A percentile compares a stretch with the other conserved stretches of the same genome.
These are phyloP conservation scores for Solanum ossicruentum DNA, from an alignment of 257 asterid species.

Conservation along the genomic window DNA sequence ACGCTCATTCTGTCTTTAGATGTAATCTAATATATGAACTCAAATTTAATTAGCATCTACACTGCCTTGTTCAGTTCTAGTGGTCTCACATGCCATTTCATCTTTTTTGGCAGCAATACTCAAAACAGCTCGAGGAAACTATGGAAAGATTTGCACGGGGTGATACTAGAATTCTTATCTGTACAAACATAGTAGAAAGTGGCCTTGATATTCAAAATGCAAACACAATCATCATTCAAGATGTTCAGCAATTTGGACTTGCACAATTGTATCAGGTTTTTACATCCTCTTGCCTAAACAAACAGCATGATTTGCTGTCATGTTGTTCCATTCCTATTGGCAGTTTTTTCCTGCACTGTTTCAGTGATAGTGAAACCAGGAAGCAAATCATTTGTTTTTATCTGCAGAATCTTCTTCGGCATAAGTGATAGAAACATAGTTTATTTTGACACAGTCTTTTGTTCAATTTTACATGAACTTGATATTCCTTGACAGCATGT, in stretches of 20 bases:
- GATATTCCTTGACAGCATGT: background rate
- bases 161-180: conserved; percentile 65
- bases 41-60: background rate
- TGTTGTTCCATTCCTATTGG: background rate
- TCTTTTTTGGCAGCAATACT: conserved; percentile 69
- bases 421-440: background rate
- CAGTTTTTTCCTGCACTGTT: background rate
- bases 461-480: background rate
- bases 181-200: conserved; percentile 97
- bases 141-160: conserved; percentile 87
- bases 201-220: conserved; percentile 98
- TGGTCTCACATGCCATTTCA: conserved; percentile 1
- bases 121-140: conserved; percentile 89
- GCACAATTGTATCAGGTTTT: conserved; percentile 95
- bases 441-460: background rate
- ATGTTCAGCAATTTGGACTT: conserved; percentile 94
- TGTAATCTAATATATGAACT: background rate
- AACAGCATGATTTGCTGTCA: background rate
- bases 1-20: background rate
- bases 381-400: background rate
- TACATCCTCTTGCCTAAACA: background rate
- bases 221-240: conserved; percentile 87
- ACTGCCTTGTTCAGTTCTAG: background rate
- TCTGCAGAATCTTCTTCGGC: background rate
- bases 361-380: background rate